A percentile compares a stretch with the other conserved stretches of the same genome.
These are phyloP conservation scores for Fusarium penzigii DNA, from an alignment of 2,329 filamentous ascomycete genomes.

Conservation along the genomic window DNA sequence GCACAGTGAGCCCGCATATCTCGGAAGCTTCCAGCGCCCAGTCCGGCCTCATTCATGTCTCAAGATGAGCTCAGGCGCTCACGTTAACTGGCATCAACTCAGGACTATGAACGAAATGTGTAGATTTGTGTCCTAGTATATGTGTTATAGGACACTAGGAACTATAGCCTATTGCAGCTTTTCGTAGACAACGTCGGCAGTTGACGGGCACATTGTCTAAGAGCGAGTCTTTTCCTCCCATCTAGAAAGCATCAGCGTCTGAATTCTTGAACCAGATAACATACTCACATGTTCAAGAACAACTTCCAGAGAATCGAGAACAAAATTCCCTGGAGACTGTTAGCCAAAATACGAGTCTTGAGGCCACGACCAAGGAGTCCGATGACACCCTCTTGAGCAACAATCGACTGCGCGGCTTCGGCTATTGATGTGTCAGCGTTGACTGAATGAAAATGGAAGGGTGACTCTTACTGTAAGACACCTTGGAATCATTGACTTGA, in stretches of 20 bases:
- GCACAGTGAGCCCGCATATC: too few species aligned
- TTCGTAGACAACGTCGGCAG: too few species aligned
- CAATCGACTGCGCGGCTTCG: conserved; percentile 43
- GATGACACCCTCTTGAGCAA: conserved; percentile 42
- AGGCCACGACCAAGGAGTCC: conserved; percentile 48
- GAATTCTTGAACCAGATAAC: not conserved
- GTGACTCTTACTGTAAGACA: conserved; percentile 43
- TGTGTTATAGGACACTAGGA: too few species aligned
- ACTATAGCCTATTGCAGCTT: too few species aligned
- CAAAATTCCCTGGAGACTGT: conserved; percentile 47
- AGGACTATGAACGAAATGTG: too few species aligned
- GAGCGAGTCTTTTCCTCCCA: not conserved
- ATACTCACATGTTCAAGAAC: conserved; percentile 47
- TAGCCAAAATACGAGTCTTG: conserved; percentile 49
- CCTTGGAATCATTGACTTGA: conserved; percentile 49
- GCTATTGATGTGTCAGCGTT: conserved; percentile 26
- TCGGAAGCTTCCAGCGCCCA: too few species aligned
- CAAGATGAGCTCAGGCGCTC: too few species aligned
- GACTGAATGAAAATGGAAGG: accelerated
- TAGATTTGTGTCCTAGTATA: too few species aligned
- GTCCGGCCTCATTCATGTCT: too few species aligned
- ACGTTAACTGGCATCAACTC: too few species aligned
- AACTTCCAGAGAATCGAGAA: conserved; percentile 53
- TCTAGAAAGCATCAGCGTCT: not conserved
- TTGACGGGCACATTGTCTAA: not conserved